A percentile compares a stretch with the other conserved stretches of the same genome.
Conservation (phyloP, 495 filamentous ascomycete genomes). For the Bryoglossum gracile region DNA sequence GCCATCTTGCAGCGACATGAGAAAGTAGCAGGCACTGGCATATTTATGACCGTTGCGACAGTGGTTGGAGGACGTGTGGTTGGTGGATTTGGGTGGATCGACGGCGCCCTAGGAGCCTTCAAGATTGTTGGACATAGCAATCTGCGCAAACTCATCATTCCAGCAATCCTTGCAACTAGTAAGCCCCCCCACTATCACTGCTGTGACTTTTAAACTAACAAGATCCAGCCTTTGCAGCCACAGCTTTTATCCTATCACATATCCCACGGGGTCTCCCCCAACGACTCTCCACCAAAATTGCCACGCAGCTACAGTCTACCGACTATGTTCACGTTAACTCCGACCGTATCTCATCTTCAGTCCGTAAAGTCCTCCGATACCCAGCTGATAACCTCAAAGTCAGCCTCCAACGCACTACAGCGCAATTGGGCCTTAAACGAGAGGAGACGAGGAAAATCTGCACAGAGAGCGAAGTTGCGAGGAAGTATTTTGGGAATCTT, state of each 20-base stretch:
- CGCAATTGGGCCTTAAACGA: constrained; percentile 67
- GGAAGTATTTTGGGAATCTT: constrained; percentile 83
- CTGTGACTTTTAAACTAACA: constrained; percentile 33
- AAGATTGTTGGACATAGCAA: constrained; percentile 78
- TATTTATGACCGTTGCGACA: constrained; percentile 86
- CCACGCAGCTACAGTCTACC: constrained; percentile 62
- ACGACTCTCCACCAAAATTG: constrained; percentile 82
- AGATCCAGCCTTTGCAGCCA: constrained; percentile 55
- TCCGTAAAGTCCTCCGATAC: constrained; percentile 76
- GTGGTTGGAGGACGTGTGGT: constrained; percentile 74
- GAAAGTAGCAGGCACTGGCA: constrained; percentile 83
- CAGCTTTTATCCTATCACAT: constrained; percentile 71
- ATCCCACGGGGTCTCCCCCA: constrained; percentile 84
- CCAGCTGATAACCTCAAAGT: constrained; percentile 77
- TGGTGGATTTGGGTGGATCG: constrained; percentile 80
- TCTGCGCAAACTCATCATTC: constrained; percentile 71
- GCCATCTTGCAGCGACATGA: constrained; percentile 84
- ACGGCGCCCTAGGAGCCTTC: constrained; percentile 71
- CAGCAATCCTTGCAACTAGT: constrained; percentile 71
- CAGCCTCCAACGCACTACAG: constrained; percentile 70
- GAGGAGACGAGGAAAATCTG: constrained; percentile 73
- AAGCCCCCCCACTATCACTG: constrained; percentile 31
- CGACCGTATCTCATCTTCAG: constrained; percentile 69
- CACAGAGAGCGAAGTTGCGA: constrained; percentile 65
- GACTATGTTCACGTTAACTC: constrained; percentile 92